These are phyloP conservation scores for Sordaria brevicollis DNA, from an alignment of 495 filamentous ascomycete species.

Conservation along the genomic window DNA sequence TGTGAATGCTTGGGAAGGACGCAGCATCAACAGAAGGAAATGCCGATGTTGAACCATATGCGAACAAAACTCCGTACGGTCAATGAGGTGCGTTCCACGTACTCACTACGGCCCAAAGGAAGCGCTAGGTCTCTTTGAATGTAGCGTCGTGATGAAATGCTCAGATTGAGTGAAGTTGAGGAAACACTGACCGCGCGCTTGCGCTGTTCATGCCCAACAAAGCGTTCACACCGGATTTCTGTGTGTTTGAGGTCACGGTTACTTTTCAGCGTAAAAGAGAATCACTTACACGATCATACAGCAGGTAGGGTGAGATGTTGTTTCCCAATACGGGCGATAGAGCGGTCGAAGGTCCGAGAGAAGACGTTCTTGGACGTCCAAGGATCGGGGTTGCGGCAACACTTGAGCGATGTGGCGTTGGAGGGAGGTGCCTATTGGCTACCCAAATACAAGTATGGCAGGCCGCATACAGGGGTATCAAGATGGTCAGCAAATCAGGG, in stretches of 20 bases:
- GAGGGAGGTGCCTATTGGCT: constrained; percentile 11
- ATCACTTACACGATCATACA: not conserved
- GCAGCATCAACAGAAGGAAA: not conserved
- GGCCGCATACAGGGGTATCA: constrained; percentile 2
- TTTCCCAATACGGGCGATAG: not conserved
- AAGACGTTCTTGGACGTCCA: constrained; percentile 1
- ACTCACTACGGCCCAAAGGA: not conserved
- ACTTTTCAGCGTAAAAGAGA: not conserved
- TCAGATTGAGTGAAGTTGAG: not conserved
- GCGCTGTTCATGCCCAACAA: not conserved
- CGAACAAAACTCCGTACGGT: not conserved
- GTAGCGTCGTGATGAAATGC: not conserved
- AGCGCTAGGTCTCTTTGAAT: not conserved
- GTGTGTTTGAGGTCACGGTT: not conserved
- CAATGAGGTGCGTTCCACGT: not conserved
- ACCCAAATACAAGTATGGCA: constrained; percentile 3
- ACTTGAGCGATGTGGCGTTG: constrained; percentile 13
- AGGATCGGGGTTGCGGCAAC: constrained; percentile 18
- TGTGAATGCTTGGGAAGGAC: not conserved
- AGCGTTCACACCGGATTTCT: not conserved
- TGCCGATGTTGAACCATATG: not conserved
- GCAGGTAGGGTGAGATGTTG: not conserved
- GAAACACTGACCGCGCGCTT: not conserved
- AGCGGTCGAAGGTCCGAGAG: not conserved
- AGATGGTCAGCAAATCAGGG: constrained; percentile 14